These are phyloP conservation scores for Ricinus communis DNA, from an alignment of 345 rosid species.

Conservation along the genomic window DNA sequence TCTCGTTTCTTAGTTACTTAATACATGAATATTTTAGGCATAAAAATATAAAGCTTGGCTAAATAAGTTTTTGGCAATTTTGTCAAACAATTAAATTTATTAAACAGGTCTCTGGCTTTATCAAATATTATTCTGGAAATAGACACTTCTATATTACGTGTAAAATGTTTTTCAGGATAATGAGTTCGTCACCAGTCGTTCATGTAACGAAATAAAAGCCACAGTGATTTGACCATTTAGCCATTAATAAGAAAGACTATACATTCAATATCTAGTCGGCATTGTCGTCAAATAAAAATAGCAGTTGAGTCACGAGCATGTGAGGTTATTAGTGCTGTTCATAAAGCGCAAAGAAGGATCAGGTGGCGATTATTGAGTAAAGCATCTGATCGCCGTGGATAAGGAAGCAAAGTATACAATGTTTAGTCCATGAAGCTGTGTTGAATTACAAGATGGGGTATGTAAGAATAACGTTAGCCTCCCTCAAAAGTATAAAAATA, in stretches of 20 bases:
- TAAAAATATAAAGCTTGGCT: too few species aligned
- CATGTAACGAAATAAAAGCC: background rate
- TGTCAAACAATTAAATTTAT: too few species aligned
- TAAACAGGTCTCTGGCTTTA: too few species aligned
- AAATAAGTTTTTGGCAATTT: too few species aligned
- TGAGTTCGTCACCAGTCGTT: background rate
- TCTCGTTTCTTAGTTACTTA: too few species aligned
- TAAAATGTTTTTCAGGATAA: background rate
- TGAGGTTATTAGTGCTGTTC: background rate
- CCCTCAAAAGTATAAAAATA: background rate
- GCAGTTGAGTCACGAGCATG: background rate
- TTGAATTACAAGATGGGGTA: background rate
- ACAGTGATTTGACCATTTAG: background rate
- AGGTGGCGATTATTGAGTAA: background rate
- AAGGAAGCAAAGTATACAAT: slow-evolving; percentile 8
- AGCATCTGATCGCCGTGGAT: slow-evolving; percentile 12
- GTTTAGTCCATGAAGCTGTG: background rate
- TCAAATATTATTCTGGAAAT: too few species aligned
- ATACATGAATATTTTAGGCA: too few species aligned
- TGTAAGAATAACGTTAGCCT: background rate
- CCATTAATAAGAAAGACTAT: background rate
- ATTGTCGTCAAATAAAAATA: background rate
- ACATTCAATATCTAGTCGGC: background rate
- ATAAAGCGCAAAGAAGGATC: background rate
- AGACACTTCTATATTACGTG: background rate